These are phyloP conservation scores for Mytilinidion resinicola DNA, from an alignment of 495 filamentous ascomycete genomes.

Conservation along the genomic window DNA sequence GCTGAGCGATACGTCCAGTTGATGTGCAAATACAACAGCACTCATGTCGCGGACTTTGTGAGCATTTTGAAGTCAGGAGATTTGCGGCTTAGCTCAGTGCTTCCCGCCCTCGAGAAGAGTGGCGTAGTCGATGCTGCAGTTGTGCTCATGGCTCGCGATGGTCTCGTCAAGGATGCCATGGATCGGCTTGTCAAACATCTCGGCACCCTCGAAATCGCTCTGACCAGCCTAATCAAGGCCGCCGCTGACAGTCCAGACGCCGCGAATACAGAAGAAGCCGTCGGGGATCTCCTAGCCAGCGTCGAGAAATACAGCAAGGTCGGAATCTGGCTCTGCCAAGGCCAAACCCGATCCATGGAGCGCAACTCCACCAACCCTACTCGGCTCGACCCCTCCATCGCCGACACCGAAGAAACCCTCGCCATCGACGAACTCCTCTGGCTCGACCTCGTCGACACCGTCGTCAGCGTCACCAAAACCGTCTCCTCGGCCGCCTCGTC, in stretches of 20 bases:
- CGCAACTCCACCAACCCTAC: constrained; percentile 31
- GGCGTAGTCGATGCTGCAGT: constrained; percentile 92
- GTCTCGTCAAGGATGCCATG: constrained; percentile 78
- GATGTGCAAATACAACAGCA: constrained; percentile 76
- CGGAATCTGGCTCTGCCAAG: constrained; percentile 92
- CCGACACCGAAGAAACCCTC: constrained; percentile 50
- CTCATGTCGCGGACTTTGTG: constrained; percentile 81
- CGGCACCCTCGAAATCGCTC: constrained; percentile 66
- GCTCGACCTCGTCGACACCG: constrained; percentile 81
- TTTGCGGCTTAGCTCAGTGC: constrained; percentile 69
- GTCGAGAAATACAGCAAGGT: constrained; percentile 84
- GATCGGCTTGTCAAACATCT: constrained; percentile 73
- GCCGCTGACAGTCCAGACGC: constrained; percentile 50
- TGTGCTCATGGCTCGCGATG: constrained; percentile 83
- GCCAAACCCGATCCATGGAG: constrained; percentile 61
- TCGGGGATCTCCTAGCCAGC: constrained; percentile 61
- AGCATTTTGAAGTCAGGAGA: constrained; percentile 71
- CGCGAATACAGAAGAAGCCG: constrained; percentile 46
- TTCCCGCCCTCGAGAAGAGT: constrained; percentile 80
- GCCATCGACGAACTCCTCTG: constrained; percentile 76
- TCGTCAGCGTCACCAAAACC: constrained; percentile 71
- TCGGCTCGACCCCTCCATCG: constrained; percentile 39
- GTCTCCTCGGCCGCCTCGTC: constrained; percentile 27
- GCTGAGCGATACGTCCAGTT: constrained; percentile 83
- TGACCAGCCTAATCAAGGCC: constrained; percentile 63